These are phyloP conservation scores for Mycena rebaudengoi DNA, from an alignment of 768 basidiomycete species.

Conservation along the genomic window DNA sequence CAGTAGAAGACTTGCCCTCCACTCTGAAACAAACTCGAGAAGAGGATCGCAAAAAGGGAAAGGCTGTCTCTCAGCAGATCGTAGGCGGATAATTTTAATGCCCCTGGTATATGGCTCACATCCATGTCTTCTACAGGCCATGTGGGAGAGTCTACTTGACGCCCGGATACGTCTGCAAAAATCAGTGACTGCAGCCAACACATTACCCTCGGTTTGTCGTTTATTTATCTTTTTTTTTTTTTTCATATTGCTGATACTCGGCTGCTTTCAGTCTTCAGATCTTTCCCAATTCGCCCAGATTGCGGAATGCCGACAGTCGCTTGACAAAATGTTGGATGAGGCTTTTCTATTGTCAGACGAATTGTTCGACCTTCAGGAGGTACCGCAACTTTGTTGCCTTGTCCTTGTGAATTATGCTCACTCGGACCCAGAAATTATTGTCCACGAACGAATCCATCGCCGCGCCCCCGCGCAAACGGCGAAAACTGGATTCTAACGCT, in stretches of 20 bases:
- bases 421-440: conserved; percentile 50
- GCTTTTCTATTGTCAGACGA: conserved; percentile 70
- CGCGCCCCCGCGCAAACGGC: conserved; percentile 66
- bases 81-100: conserved; percentile 52
- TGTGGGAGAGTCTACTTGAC: conserved; percentile 90
- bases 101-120: conserved; percentile 5
- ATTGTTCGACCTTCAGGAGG: conserved; percentile 74
- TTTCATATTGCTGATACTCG: conserved; percentile 18
- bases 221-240: not conserved
- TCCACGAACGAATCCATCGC: conserved; percentile 54
- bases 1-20: conserved; percentile 54
- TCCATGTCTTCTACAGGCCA: conserved; percentile 60
- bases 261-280: conserved; percentile 44
- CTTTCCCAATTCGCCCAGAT: conserved; percentile 47
- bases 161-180: conserved; percentile 94
- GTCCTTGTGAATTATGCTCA: not conserved
- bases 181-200: conserved; percentile 68
- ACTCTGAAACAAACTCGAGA: conserved; percentile 67
- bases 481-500: conserved; percentile 48
- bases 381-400: conserved; percentile 37
- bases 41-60: conserved; percentile 82
- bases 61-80: conserved; percentile 83
- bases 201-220: conserved; percentile 66
- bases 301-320: conserved; percentile 52
- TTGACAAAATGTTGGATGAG: conserved; percentile 66